Conservation (phyloP, 2,329 filamentous ascomycete genomes). For the Ceratocystis papillata region DNA sequence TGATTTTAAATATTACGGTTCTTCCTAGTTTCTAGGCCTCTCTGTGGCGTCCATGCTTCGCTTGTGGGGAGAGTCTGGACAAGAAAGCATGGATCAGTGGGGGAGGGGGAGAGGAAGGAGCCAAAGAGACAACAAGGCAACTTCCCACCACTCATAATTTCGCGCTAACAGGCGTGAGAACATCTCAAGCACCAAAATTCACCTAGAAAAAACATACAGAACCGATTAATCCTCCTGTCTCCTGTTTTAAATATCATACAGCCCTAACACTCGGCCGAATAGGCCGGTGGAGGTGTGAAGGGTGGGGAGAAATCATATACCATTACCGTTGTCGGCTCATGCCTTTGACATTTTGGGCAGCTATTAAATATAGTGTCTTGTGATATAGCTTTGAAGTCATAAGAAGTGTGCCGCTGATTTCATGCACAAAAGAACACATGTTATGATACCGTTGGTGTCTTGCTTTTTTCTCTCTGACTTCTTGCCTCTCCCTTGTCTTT, state of each 20-base stretch:
- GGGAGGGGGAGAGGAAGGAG: background rate
- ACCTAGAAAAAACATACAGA: background rate
- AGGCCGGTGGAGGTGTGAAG: background rate
- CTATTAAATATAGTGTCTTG: background rate
- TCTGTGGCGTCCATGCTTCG: background rate
- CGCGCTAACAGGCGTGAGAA: background rate
- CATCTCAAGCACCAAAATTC: background rate
- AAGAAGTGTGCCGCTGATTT: background rate
- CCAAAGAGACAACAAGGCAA: conserved; percentile 3
- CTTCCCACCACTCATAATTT: background rate
- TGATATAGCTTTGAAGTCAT: background rate
- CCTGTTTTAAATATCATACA: conserved; percentile 1
- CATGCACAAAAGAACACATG: conserved; percentile 7
- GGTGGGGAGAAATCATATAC: background rate
- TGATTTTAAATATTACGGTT: background rate
- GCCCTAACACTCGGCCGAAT: conserved; percentile 3
- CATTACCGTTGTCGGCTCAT: background rate
- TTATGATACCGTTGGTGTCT: conserved; percentile 1
- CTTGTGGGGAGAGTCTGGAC: conserved; percentile 4
- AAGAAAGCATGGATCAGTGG: conserved; percentile 10
- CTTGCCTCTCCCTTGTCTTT: background rate
- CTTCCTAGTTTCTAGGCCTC: background rate
- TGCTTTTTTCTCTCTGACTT: background rate
- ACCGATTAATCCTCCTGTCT: conserved; percentile 2
- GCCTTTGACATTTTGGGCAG: background rate